Evolutionary conservation across 169 alveolate genomes (phyloP), one percentile per base, ranked within the genome.

Genomic region (Amoebophrya sp.): DNA sequence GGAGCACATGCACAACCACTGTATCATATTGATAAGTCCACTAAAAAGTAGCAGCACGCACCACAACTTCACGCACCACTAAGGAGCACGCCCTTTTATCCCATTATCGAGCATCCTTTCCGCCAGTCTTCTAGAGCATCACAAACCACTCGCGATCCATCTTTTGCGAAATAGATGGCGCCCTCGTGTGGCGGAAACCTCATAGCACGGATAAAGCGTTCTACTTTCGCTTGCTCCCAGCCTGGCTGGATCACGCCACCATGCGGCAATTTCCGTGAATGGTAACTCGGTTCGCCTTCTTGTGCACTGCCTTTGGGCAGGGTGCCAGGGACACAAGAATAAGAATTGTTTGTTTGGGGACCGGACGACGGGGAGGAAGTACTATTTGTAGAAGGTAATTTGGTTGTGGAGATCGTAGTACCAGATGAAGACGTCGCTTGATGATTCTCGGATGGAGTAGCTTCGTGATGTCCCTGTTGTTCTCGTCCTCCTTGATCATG

Each of bases 181-280:
- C 90, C 90, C 24, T 78, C 90, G 90, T 36, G 90, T 23, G 90
- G 90, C 3, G 90, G 90, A 39, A 78, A 78, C 26, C 29, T 33
- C 90, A 78, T 78, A 14, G 90, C 90, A 0, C 90, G 40, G 90
- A 78, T 78, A 33, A 78, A 78, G 40, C 90, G 90, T 41, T 78
- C 90, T 1, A 78, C 90, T 24, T 14, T 78, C 12, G 33, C 90
- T 2, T 78, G 53, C 18, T 1, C 41, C 90, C 90, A 78, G 0
- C 38, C 40, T 18, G 90, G 90, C 41, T 78, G 90, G 24, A 39
- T 39, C 24, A 78, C 90, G 12, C 90, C 90, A 3, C 6, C 40
- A 41, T 24, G 33, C 29, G 90, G 90, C 40, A 78, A 78, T 24
- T 39, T 33, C 90, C 90, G 40, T 3, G 36, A 0, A n/a, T 78